These are phyloP conservation scores for Gliomastix tumulicola DNA, from an alignment of 2,329 filamentous ascomycete species.

Conservation along the genomic window DNA sequence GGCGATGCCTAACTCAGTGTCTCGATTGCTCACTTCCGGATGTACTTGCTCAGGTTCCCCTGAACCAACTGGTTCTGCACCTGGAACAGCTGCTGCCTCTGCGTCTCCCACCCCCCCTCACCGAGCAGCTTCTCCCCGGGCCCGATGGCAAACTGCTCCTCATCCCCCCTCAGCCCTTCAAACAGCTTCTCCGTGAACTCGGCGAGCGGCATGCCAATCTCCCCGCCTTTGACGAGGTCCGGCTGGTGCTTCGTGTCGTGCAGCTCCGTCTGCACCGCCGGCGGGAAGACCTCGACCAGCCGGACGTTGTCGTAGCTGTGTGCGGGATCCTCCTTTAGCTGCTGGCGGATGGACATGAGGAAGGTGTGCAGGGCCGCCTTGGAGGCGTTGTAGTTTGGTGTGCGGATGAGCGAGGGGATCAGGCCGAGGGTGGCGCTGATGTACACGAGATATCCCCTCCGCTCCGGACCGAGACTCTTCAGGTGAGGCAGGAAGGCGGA, in stretches of 20 bases:
- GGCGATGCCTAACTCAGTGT: no score
- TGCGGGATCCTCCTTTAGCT: conserved; percentile 10
- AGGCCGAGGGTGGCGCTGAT: conserved; percentile 14
- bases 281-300: conserved; percentile 18
- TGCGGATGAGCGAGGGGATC: conserved; percentile 11
- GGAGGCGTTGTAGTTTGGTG: conserved; percentile 18
- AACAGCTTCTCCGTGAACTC: conserved; percentile 32
- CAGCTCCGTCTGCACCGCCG: conserved; percentile 18
- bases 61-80: conserved; percentile 1
- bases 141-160: conserved; percentile 15
- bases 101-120: conserved; percentile 14
- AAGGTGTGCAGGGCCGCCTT: conserved; percentile 17
- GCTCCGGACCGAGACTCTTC: conserved; percentile 4
- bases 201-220: conserved; percentile 26
- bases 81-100: conserved; percentile 11
- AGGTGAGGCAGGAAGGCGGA: conserved; percentile 18
- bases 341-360: conserved; percentile 11
- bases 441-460: conserved; percentile 10
- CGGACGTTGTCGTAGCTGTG: conserved; percentile 6
- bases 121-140: conserved; percentile 10
- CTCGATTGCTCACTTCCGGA: no score
- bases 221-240: conserved; percentile 13
- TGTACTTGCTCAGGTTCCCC: neutral
- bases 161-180: conserved; percentile 10
- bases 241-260: conserved; percentile 16